Conservation (phyloP, 495 filamentous ascomycete genomes). For the Penicillium paxilli region DNA sequence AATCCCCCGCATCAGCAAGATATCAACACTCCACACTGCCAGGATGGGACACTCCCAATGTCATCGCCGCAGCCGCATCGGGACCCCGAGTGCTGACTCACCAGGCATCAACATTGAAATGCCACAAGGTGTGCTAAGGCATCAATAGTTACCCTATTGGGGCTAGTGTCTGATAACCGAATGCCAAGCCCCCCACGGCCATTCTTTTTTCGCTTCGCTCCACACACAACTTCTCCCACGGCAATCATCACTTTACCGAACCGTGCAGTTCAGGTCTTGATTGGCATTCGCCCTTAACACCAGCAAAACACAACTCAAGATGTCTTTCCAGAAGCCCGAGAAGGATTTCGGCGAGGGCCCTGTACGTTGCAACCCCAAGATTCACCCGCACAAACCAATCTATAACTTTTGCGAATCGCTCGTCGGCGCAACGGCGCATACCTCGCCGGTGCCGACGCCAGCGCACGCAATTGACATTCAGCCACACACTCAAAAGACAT, state of each 20-base stretch:
- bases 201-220: conserved; percentile 31
- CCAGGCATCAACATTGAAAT: not conserved
- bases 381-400: not conserved
- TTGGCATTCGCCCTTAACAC: conserved; percentile 42
- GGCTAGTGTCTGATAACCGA: conserved; percentile 43
- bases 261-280: conserved; percentile 63
- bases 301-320: conserved; percentile 49
- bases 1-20: not conserved
- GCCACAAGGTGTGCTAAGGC: not conserved
- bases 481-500: not conserved
- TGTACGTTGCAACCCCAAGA: conserved; percentile 44
- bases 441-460: not conserved
- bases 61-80: not conserved
- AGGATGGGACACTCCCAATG: not conserved
- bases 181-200: conserved; percentile 47
- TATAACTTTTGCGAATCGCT: not conserved
- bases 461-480: not conserved
- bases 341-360: conserved; percentile 91
- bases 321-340: conserved; percentile 96
- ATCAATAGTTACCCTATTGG: conserved; percentile 12
- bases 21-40: not conserved
- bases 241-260: conserved; percentile 85
- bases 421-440: not conserved
- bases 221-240: conserved; percentile 30
- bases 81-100: conserved; percentile 25